Evolutionary conservation across 306 rosid genomes (phyloP).

Genomic region (Hippophae rhamnoides): DNA sequence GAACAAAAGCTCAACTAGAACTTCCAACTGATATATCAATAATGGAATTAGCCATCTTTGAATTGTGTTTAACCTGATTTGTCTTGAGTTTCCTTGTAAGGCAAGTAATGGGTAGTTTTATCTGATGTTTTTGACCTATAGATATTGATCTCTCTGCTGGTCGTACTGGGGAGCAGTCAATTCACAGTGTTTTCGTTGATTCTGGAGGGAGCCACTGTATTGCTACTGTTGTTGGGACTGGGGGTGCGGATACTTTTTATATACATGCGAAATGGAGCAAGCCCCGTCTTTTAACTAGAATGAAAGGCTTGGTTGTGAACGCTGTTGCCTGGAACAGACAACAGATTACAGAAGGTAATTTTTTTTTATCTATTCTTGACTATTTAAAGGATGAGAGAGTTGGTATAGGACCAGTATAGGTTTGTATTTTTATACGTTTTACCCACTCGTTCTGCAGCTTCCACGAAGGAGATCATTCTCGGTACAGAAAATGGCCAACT

Average conservation of each 20-base stretch:
- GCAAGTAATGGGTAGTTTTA: slow-evolving; percentile 17
- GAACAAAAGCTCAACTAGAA: neutral
- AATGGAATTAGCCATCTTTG: neutral
- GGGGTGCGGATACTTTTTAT: slow-evolving; percentile 82
- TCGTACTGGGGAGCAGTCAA: slow-evolving; percentile 88
- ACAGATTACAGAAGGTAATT: slow-evolving; percentile 82
- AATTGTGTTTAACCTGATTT: slow-evolving; percentile 6
- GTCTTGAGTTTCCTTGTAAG: neutral
- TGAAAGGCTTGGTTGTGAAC: slow-evolving; percentile 83
- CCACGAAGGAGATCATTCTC: slow-evolving; percentile 83
- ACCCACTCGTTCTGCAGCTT: slow-evolving; percentile 32
- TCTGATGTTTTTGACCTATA: slow-evolving; percentile 27
- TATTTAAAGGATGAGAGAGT: slow-evolving; percentile 7
- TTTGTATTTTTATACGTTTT: neutral
- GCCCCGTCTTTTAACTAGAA: slow-evolving; percentile 71
- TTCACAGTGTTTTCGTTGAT: slow-evolving; percentile 91
- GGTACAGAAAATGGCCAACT: slow-evolving; percentile 87
- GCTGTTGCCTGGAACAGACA: slow-evolving; percentile 90
- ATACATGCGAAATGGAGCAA: slow-evolving; percentile 88
- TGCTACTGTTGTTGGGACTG: slow-evolving; percentile 64
- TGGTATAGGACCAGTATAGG: neutral
- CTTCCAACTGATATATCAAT: neutral
- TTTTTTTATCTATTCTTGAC: slow-evolving; percentile 1
- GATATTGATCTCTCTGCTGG: slow-evolving; percentile 81
- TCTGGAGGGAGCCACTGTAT: slow-evolving; percentile 96